phyloP scores from a whole-genome alignment of 208 protist species.

The Trichomonas vaginalis region DNA sequence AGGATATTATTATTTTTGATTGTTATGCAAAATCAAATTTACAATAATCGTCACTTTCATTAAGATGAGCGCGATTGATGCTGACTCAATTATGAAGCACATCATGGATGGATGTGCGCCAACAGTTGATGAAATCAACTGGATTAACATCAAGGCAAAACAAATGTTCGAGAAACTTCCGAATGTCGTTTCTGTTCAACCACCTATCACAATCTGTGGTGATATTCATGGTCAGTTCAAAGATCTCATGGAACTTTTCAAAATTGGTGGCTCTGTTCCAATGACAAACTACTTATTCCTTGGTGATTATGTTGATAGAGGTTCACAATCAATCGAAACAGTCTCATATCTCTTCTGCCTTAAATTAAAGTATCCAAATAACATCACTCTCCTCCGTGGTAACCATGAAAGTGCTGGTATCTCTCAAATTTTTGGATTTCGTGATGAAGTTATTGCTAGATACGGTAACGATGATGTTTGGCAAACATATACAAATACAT shows the following conservation, averaged over 20 bases:
- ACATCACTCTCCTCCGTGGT: constrained; percentile 30
- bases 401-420: constrained; percentile 37
- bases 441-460: constrained; percentile 33
- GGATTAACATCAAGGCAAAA: neutral
- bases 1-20: too few relatives aligned
- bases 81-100: neutral
- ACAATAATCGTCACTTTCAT: neutral
- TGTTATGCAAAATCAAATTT: too few relatives aligned
- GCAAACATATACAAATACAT: constrained; percentile 45
- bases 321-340: constrained; percentile 27
- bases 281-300: neutral
- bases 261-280: neutral
- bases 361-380: constrained; percentile 30
- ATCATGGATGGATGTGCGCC: neutral
- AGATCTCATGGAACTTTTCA: neutral
- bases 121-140: neutral
- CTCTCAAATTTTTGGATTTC: constrained; percentile 29
- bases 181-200: neutral
- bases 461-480: constrained; percentile 27
- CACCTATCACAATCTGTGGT: neutral
- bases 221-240: neutral
- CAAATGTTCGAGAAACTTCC: neutral
- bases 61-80: neutral
- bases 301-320: constrained; percentile 39
- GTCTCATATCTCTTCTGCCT: constrained; percentile 26